Evolutionary conservation across 176 grass and related monocot genomes (phyloP), one percentile per base, ranked within the genome.

Genomic region (Coix lacrymajobi): DNA sequence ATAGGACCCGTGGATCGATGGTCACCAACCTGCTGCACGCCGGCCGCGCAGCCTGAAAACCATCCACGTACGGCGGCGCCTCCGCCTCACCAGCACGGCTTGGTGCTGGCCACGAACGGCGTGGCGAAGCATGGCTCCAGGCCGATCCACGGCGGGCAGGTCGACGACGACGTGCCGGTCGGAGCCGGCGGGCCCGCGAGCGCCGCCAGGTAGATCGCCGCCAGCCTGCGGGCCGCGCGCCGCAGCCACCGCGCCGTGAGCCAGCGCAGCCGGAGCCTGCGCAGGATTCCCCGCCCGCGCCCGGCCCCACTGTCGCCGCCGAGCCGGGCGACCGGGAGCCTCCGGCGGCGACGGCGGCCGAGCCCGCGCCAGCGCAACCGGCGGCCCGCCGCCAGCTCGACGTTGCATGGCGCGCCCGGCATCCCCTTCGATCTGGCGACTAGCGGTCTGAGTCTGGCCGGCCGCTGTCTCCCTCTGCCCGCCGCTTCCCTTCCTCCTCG

Each of bases 121-220:
- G 79, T 65, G 65, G 72, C 88, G 88, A 89, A 89, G 88, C 83
- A 85, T 0, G 78, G 83, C 22, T 89, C 88, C 32, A 81, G 14
- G 72, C 83, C 83, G 88, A 82, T 54, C 83, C 88, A 89, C 71
- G 78, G 41, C 32, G 40, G 77, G 82, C 48, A 70, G 13, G 77
- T 25, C 19, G 62, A 38, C 79, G 45, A 11, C 30, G 81, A 11
- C 51, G 56, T 16, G 6, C 30, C 62, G 60, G n/a, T 25, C 2
- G 45, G 39, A 6, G 38, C 69, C 5, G 49, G 71, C 7, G 83
- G 83, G 1, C 31, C 78, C 28, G 17, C 0, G 22, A 89, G 65
- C 72, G 88, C 88, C 28, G 65, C 88, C 78, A 77, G 3, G 77
- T 89, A 89, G 71, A 89, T 34, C 71, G 52, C 71, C 1, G 82